Base-by-base conservation (phyloP, 352 stramenopile genomes). In the Phytophthora idaei region DNA sequence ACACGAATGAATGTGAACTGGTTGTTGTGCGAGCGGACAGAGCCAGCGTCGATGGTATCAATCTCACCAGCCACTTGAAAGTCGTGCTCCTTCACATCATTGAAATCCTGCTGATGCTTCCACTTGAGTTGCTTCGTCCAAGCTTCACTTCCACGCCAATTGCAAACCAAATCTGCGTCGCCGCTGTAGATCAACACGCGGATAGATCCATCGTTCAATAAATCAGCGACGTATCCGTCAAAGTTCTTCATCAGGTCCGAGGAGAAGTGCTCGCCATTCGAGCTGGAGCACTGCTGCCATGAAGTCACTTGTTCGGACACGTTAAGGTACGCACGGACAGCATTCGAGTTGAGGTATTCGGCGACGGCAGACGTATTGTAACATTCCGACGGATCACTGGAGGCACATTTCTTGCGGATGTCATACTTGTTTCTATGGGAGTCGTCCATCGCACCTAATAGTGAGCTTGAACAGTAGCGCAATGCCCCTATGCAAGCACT, bases 201-300 rank as follows among this genome's bases (percentile, higher is more conserved):
- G 14, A 74, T 17, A 8, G 56, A 53, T 46, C 48, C 51, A 25
- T 58, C 55, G 39, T 71, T 64, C 25, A 77, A 47, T 2, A 77
- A 53, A 12, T 74, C 69, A 1, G 50, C 52, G n/a, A 77, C 21
- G 12, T 73, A 67, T 60, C 48, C 44, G 29, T 70, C 60, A 5
- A 69, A 41, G 31, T 64, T 71, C 37, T 61, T 76, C 53, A 70
- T 67, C 11, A 66, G 21, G 31, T 76, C 64, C 10, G 65, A 46
- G 6, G 41, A 21, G 21, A 21, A 69, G 67, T 98, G 98, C 15
- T 78, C 57, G 68, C 90, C 90, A 28, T 98, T 87, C 5, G 85
- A 69, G 57, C 84, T 88, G 62, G 97, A 97, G 74, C 93, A 98
- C 17, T 85, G 76, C 49, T 94, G 59, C 95, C 95, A 99, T 45